These are phyloP conservation scores for Coprinopsis strossmayeri DNA, from an alignment of 768 basidiomycete genomes.

Conservation along the genomic window DNA sequence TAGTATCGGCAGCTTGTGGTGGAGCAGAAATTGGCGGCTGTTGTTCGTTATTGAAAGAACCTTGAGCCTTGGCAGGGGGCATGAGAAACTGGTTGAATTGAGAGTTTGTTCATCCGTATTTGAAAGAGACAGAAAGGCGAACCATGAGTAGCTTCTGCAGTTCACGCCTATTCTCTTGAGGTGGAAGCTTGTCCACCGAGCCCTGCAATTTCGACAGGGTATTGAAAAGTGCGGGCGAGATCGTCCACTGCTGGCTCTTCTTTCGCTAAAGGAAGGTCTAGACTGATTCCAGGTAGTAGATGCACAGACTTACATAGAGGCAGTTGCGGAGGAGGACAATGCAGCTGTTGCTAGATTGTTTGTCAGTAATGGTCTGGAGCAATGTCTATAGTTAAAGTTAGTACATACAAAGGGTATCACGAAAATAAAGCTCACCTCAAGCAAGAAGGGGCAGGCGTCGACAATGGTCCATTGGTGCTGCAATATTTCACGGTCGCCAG, in stretches of 20 bases:
- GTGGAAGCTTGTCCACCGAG: conserved; percentile 17
- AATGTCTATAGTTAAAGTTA: background rate
- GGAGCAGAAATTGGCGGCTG: background rate
- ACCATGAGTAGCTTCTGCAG: conserved; percentile 46
- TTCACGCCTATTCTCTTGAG: conserved; percentile 18
- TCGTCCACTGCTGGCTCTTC: conserved; percentile 32
- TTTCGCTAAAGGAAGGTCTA: conserved; percentile 30
- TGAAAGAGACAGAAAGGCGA: conserved; percentile 42
- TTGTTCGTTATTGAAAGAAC: background rate
- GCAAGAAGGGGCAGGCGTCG: conserved; percentile 40
- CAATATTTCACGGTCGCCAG: background rate
- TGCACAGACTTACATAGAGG: conserved; percentile 25
- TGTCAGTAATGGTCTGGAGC: background rate
- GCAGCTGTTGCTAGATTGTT: conserved; percentile 27
- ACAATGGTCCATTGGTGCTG: conserved; percentile 29
- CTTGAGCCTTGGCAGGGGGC: background rate
- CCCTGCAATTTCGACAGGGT: conserved; percentile 26
- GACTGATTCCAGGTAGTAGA: conserved; percentile 1
- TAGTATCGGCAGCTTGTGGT: background rate
- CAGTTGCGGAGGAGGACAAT: conserved; percentile 38
- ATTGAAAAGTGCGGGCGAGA: conserved; percentile 32
- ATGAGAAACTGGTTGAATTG: conserved; percentile 1
- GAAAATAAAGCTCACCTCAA: conserved; percentile 33
- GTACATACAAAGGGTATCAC: background rate
- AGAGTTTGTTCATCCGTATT: conserved; percentile 5